Base-by-base conservation (phyloP, 768 basidiomycete genomes). In the Psilocybe subaeruginosa region DNA sequence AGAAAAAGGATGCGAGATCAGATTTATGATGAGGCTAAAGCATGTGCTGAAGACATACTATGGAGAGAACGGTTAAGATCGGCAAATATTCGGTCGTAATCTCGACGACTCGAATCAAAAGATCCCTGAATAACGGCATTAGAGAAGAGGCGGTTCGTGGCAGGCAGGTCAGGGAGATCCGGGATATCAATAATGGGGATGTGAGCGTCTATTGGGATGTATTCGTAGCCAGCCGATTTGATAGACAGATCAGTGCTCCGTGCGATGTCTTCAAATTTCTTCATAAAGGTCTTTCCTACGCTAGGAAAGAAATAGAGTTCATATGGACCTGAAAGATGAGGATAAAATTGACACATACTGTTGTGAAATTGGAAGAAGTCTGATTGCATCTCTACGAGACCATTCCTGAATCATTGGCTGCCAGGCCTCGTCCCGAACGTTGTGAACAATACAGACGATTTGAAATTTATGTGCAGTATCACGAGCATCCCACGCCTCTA, bases 51-150 rank as follows among this genome's bases (percentile, higher is more conserved):
- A 12, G 16, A 11, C 52, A 19, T 30, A 54, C 53, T 31, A 23
- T 54, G 59, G n/a, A 60, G 52, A n/a, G 45, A 60, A 41, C 30
- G 16, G 23, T 48, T 60, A 16, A 54, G 59, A 12, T 54, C 52
- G 14, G 43, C 29, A 27, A 60, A 60, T 33, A 60, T 60, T 41
- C 59, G 46, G 5, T 33, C n/a, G 47, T 56, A 63, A 48, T 63
- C 62, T 9, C 62, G 45, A 30, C 52, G 52, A 23, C 12, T 30
- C 7, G 29, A 9, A 19, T 53, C 51, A 31, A 63, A 62, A 6
- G 45, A 53, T 1, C 57, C 61, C 17, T 63, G 62, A 17, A 63
- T 59, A 17, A 58, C 62, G 29, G 23, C 57, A 30, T 63, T 58
- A 8, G 56, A 63, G n/a, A 63, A 39, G 17, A 19, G 50, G 23